These are phyloP conservation scores for Pueraria montana DNA, from an alignment of 306 rosid genomes.

Conservation along the genomic window DNA sequence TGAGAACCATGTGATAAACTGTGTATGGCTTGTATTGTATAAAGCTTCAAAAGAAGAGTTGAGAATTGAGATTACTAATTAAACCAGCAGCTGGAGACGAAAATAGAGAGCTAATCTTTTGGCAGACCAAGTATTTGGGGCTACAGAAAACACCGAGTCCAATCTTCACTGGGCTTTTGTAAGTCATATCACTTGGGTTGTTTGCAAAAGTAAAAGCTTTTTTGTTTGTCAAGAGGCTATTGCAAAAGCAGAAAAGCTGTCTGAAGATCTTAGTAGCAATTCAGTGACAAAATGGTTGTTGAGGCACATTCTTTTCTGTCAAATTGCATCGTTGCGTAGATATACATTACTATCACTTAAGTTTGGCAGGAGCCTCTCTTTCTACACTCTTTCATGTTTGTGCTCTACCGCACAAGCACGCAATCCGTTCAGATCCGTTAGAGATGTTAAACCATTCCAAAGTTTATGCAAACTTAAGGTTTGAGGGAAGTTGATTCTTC, in stretches of 20 bases:
- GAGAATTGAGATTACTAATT: conserved; percentile 34
- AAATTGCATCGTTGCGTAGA: conserved; percentile 43
- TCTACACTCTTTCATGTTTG: conserved; percentile 36
- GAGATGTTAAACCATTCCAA: conserved; percentile 25
- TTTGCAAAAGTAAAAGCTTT: conserved; percentile 34
- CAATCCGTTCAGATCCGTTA: background rate
- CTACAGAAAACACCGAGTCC: conserved; percentile 39
- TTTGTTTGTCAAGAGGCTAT: conserved; percentile 11
- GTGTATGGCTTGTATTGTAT: conserved; percentile 38
- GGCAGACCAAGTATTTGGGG: background rate
- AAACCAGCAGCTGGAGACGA: conserved; percentile 48
- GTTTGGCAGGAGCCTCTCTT: conserved; percentile 26
- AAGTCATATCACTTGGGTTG: conserved; percentile 41
- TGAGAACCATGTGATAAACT: conserved; percentile 72
- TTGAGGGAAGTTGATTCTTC: conserved; percentile 41
- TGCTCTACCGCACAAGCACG: conserved; percentile 13
- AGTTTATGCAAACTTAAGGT: conserved; percentile 9
- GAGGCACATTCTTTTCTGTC: conserved; percentile 25
- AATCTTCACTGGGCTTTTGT: conserved; percentile 11
- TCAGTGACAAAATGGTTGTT: conserved; percentile 40
- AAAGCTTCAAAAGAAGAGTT: conserved; percentile 37
- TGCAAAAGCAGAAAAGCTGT: conserved; percentile 3
- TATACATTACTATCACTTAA: conserved; percentile 30
- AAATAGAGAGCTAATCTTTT: conserved; percentile 25
- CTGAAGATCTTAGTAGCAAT: conserved; percentile 39